Conservation (phyloP, 805 yeast species). For the Ogataea pignaliae region DNA sequence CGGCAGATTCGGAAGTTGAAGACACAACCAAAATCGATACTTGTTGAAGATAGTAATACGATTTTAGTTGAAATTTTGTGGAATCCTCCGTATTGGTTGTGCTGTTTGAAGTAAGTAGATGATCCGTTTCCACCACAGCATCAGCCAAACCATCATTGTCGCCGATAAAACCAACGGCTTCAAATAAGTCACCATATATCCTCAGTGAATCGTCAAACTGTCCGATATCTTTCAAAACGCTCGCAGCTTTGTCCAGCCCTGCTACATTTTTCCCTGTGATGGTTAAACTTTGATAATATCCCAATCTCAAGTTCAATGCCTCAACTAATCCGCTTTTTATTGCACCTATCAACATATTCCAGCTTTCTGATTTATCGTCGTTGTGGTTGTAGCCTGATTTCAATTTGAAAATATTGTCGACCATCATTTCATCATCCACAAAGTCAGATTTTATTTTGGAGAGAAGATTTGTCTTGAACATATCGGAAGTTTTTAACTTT, state of each 20-base stretch:
- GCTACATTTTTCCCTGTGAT: constrained; percentile 11
- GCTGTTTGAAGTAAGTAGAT: constrained; percentile 6
- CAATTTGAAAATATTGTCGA: constrained; percentile 38
- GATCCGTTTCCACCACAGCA: constrained; percentile 5
- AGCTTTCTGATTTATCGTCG: constrained; percentile 43
- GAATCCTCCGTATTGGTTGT: constrained; percentile 1
- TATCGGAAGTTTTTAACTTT: constrained; percentile 22
- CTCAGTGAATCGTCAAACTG: constrained; percentile 57
- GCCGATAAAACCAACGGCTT: constrained; percentile 10
- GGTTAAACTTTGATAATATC: constrained; percentile 28
- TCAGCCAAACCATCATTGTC: constrained; percentile 15
- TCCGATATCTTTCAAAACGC: constrained; percentile 42
- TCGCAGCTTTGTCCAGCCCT: constrained; percentile 29
- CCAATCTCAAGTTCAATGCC: constrained; percentile 49
- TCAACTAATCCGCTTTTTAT: constrained; percentile 47
- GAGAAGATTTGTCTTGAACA: constrained; percentile 27
- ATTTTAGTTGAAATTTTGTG: constrained; percentile 17
- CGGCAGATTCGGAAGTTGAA: constrained; percentile 25
- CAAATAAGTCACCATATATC: constrained; percentile 44
- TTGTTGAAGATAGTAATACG: constrained; percentile 19
- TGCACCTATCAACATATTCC: constrained; percentile 41
- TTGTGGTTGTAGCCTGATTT: constrained; percentile 32
- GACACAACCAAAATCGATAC: constrained; percentile 18
- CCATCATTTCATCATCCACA: constrained; percentile 17
- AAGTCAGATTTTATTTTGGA: constrained; percentile 30